Evolutionary conservation across 768 basidiomycete species (phyloP), one percentile per base, ranked within the genome.

Genomic region (Fibroporia radiculosa): DNA sequence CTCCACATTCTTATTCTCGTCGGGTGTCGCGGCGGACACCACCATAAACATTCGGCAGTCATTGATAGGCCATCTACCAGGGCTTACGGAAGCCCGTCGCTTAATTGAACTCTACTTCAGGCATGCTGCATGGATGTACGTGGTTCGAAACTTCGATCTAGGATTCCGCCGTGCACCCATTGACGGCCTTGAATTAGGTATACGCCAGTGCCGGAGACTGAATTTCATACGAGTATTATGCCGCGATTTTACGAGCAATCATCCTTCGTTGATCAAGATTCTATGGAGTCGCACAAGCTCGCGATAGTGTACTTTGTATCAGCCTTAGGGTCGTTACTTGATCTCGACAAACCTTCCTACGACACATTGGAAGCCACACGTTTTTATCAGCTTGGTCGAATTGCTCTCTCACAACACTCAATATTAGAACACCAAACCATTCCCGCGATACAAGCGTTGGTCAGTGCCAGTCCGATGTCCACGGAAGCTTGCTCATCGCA

Each of bases 61-160:
- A 19, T 66, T 82, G 11, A 53, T 75, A 39, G 63, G 60, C 32
- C 65, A 67, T 37, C 62, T 83, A 12, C 82, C 82, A 11, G 61
- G 61, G 36, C 19, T 48, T 16, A 47, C 52, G 18, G 59, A 54
- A 45, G 60, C 66, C 4, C 62, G 60, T 37, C 47, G 56, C 28
- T 62, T 78, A 29, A 66, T 68, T 42, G 66, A 73, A 33, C 66
- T 73, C 27, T 84, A 84, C 61, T 84, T 71, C 60, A 72, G 72
- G 53, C 77, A 83, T 58, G 80, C 77, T 40, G 80, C 78, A 38
- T 84, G 81, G 81, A 80, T 83, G 82, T 81, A 58, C 50, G 81
- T 53, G 27, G 42, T 43, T 35, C 26, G 20, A 29, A 29, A 42
- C 32, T 6, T 14, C 26, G 18, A 31, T n/a, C n/a, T 7, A 22